Evolutionary conservation across 2,329 filamentous ascomycete genomes (phyloP), one percentile per base, ranked within the genome.

Genomic region (Scopulariopsis brevicaulis): DNA sequence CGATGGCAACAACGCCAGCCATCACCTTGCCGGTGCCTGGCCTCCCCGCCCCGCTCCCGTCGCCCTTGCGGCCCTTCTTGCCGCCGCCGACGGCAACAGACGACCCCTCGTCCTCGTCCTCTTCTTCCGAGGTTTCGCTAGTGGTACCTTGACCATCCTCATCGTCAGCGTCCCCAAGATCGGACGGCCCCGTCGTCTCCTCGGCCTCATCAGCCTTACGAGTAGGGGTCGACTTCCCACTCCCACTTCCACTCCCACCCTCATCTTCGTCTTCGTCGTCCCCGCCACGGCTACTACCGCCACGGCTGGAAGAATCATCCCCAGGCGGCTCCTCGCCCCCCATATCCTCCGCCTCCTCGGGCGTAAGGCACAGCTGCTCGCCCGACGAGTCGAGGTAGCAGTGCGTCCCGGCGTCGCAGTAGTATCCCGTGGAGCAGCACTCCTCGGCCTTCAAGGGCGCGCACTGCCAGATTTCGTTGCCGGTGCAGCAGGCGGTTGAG

Each of bases 351-450:
- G 46, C 55, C 43, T 56, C 55, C 25, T 56, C 55, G 3, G 25
- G 43, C 10, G 46, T 53, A 22, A 58, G 34, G 20, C 60, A 60
- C 59, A 60, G 58, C 58, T 60, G 59, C 24, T 56, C 43, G 6
- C 22, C 15, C 7, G 51, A 52, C 2, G 18, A 37, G 18, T 37
- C 55, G 56, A 61, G 57, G 14, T 59, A 57, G 57, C 63, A 64
- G 8, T 50, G 32, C 37, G 60, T 57, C 20, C 59, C 59, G 14
- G 63, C 58, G 15, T 56, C 53, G 54, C 62, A 62, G 60, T 57
- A 64, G 58, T 58, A 61, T 28, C 63, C 63, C 3, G 62, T 64
- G 15, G 48, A 32, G 53, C 63, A 64, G 60, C 62, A 63, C 20
- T 55, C 59, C 54, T 61, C 59, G 48, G 59, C 61, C 2, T 48